Evolutionary conservation across 768 basidiomycete species (phyloP).

Genomic region (Lactarius vividus): DNA sequence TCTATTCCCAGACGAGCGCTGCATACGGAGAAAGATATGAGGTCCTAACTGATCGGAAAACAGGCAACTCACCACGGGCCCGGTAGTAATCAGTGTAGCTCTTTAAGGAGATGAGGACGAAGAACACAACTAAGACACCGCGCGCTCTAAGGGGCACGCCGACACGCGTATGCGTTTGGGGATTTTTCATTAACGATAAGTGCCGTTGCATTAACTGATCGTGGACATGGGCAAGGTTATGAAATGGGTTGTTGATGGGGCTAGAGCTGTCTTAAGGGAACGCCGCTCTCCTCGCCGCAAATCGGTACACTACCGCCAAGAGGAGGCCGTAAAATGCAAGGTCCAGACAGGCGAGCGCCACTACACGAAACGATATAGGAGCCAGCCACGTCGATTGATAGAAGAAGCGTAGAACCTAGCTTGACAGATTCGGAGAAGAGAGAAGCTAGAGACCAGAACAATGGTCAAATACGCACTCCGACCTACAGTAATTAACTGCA

Average conservation of each 20-base stretch:
- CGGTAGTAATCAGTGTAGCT: neutral
- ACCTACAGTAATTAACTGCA: neutral
- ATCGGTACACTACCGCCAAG: neutral
- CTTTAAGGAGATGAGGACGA: neutral
- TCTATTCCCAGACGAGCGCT: neutral
- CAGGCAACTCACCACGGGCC: neutral
- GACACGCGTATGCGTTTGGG: neutral
- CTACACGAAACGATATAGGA: constrained; percentile 7
- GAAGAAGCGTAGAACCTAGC: neutral
- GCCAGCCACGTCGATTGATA: neutral
- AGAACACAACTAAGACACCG: neutral
- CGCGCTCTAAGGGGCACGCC: neutral
- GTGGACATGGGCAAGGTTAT: neutral
- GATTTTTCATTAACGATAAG: neutral
- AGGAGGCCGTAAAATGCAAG: neutral
- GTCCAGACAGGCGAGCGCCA: neutral
- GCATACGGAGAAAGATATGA: neutral
- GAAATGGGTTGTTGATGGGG: neutral
- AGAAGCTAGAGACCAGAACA: neutral
- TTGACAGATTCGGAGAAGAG: neutral
- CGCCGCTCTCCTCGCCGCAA: neutral
- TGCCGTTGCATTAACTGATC: constrained; percentile 2
- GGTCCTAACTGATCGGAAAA: neutral
- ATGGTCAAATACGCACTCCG: neutral
- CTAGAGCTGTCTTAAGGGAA: neutral